Conservation (phyloP, 2,329 filamentous ascomycete species). For the Leptodontidium sp. region DNA sequence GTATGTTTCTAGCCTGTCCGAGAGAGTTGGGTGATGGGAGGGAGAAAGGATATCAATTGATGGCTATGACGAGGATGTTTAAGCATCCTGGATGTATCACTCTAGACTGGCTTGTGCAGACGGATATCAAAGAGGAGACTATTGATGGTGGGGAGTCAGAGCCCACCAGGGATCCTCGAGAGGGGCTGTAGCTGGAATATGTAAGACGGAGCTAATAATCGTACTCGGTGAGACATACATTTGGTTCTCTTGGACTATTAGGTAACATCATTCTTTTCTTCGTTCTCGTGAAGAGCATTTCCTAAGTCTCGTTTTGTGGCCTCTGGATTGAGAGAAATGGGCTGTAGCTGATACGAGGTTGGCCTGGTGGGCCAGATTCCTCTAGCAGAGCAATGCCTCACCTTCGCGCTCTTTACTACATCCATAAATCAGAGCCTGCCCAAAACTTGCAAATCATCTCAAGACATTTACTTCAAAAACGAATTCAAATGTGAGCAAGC, state of each 20-base stretch:
- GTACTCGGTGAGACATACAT: conserved; percentile 2
- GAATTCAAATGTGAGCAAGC: too few relatives aligned
- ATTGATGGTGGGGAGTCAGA: not conserved
- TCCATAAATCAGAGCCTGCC: too few relatives aligned
- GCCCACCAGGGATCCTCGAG: not conserved
- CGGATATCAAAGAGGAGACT: not conserved
- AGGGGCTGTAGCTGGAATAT: not conserved
- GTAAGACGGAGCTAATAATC: not conserved
- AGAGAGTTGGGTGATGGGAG: conserved; percentile 8
- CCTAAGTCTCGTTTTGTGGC: not conserved
- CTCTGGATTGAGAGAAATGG: not conserved
- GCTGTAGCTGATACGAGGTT: too few relatives aligned
- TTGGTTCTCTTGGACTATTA: not conserved
- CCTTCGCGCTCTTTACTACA: too few relatives aligned
- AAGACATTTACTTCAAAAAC: too few relatives aligned
- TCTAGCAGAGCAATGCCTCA: too few relatives aligned
- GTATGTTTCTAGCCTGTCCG: conserved; percentile 19
- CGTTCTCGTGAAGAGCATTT: not conserved
- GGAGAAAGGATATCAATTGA: conserved; percentile 21
- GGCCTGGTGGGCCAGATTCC: too few relatives aligned
- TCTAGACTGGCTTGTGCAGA: conserved; percentile 18
- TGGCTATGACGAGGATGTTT: conserved; percentile 19
- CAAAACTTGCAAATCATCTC: too few relatives aligned
- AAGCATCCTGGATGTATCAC: conserved; percentile 18
- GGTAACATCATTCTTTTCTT: not conserved